Evolutionary conservation across 2,329 filamentous ascomycete genomes (phyloP).

Genomic region (Stagonosporopsis tanaceti): DNA sequence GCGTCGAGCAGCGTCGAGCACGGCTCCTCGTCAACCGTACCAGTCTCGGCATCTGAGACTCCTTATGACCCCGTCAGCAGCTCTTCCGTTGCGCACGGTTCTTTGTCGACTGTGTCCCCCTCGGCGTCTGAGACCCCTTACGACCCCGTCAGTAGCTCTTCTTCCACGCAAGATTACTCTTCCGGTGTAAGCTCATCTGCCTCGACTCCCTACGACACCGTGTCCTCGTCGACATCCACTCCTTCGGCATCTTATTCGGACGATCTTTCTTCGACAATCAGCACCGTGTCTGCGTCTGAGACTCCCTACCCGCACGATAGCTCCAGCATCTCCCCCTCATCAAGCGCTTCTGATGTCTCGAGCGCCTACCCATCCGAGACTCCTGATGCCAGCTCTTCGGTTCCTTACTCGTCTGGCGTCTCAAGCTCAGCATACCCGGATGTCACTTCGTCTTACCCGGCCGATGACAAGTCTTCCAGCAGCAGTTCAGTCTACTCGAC

Average conservation of each 20-base stretch:
- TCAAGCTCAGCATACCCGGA: conserved; percentile 12
- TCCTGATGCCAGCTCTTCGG: neutral
- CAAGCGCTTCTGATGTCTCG: conserved; percentile 4
- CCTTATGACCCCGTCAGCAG: neutral
- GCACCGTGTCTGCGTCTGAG: conserved; percentile 3
- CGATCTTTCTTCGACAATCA: conserved; percentile 1
- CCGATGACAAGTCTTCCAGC: conserved; percentile 5
- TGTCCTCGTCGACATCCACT: neutral
- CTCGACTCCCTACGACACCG: neutral
- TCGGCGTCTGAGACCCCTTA: conserved; percentile 1
- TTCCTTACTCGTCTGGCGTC: conserved; percentile 2
- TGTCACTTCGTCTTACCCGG: conserved; percentile 3
- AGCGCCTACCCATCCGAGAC: conserved; percentile 4
- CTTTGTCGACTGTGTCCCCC: neutral
- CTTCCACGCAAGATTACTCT: neutral
- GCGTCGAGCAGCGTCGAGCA: conserved; percentile 4
- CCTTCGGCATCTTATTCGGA: conserved; percentile 6
- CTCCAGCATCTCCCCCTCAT: conserved; percentile 3
- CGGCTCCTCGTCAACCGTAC: neutral
- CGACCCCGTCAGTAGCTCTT: neutral
- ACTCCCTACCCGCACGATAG: conserved; percentile 2
- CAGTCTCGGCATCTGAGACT: neutral
- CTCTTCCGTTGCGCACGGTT: neutral
- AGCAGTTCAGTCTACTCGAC: conserved; percentile 17
- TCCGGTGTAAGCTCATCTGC: neutral